A percentile compares a stretch with the other conserved stretches of the same genome.
Evolutionary conservation across 2,329 filamentous ascomycete genomes (phyloP).

Genomic region (Xylariaceae sp.): DNA sequence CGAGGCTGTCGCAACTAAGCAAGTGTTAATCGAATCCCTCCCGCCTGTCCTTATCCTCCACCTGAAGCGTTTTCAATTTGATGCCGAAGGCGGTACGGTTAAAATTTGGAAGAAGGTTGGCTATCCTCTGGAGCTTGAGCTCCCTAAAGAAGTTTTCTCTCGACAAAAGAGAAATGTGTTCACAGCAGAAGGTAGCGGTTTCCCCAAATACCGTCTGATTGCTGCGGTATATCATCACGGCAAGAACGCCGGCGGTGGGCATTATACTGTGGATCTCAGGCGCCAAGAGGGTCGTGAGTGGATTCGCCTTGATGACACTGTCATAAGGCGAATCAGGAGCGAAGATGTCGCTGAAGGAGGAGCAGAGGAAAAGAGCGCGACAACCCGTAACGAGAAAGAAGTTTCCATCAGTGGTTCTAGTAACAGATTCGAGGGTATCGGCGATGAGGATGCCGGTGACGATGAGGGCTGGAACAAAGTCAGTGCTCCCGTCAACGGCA

Average conservation of each 20-base stretch:
- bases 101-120: constrained; percentile 99
- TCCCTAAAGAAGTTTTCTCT: constrained; percentile 85
- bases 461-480: constrained; percentile 84
- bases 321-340: constrained; percentile 76
- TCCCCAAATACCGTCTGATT: constrained; percentile 81
- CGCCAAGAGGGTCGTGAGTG: constrained; percentile 93
- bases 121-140: constrained; percentile 90
- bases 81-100: constrained; percentile 79
- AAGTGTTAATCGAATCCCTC: constrained; percentile 87
- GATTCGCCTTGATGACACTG: constrained; percentile 92
- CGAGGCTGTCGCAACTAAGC: constrained; percentile 79
- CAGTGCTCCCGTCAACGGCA: constrained; percentile 54
- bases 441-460: constrained; percentile 63
- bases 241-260: constrained; percentile 90
- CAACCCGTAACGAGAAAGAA: constrained; percentile 61
- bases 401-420: constrained; percentile 35
- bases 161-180: constrained; percentile 66
- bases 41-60: constrained; percentile 92
- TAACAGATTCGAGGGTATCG: constrained; percentile 72
- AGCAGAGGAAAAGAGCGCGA: constrained; percentile 68
- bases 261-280: constrained; percentile 96
- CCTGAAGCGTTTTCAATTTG: constrained; percentile 95
- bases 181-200: constrained; percentile 57
- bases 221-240: constrained; percentile 96
- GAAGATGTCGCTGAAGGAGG: constrained; percentile 88